Evolutionary conservation across 805 yeast species (phyloP), one percentile per base, ranked within the genome.

Genomic region (Starmerella geochares): DNA sequence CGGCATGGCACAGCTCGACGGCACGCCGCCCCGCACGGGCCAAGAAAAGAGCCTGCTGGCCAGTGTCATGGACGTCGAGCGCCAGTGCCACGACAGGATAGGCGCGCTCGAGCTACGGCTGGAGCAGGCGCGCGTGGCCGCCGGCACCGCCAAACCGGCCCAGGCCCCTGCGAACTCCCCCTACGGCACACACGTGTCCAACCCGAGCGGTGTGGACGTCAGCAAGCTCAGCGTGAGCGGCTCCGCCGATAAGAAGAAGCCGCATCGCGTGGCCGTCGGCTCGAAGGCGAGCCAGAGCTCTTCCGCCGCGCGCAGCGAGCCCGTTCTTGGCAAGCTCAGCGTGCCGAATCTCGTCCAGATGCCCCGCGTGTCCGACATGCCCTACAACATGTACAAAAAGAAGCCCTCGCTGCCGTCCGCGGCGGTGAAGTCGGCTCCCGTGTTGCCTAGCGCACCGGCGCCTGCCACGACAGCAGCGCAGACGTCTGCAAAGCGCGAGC

Each of bases 71-170:
- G 71, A 67, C 53, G 65, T 68, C 38, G 71, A 68, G 57, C 63
- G 67, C 31, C 71, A 68, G 58, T 67, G 69, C 54, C 61, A 59
- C 31, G 71, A 68, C 46, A 58, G 70, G 21, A 67, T 68, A 39
- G 49, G 49, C 33, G 52, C 55, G 14, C 54, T 54, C 21, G 55
- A 52, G 32, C 25, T 32, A 17, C 48, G 52, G 19, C 48, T 58
- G 19, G 37, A 35, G 39, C 27, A 44, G 14, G 48, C 48, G 13
- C 46, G 50, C 21, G 17, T 37, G 17, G 31, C 53, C 9, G 49
- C 45, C 28, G 51, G 51, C 27, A 17, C 41, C 19, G 14, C n/a
- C 8, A 29, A 38, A 19, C 17, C 16, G 51, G 49, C 43, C 49
- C 42, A 31, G 45, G 35, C 32, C 19, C 58, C 50, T 11, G 16